Conservation (phyloP, 768 basidiomycete species). For the Candolleomyces eurysporus region DNA sequence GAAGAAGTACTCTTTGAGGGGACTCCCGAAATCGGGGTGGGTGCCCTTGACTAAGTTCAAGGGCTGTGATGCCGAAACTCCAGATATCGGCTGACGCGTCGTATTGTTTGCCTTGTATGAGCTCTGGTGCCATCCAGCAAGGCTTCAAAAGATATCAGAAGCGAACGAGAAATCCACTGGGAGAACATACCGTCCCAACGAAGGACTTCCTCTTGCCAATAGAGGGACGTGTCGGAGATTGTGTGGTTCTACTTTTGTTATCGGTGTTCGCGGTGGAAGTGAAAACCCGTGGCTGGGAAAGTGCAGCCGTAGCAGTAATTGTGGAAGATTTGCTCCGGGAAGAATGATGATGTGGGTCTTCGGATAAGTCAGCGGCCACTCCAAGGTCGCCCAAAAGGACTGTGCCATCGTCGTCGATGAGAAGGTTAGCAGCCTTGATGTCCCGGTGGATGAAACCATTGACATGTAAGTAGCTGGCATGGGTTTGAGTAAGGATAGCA, state of each 20-base stretch:
- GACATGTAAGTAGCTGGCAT: constrained; percentile 72
- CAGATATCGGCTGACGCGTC: constrained; percentile 91
- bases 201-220: constrained; percentile 87
- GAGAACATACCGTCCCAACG: constrained; percentile 74
- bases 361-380: constrained; percentile 80
- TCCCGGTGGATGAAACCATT: constrained; percentile 94
- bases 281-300: constrained; percentile 24
- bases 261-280: constrained; percentile 34
- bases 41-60: constrained; percentile 84
- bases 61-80: constrained; percentile 94
- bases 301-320: constrained; percentile 28
- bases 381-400: constrained; percentile 92
- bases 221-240: constrained; percentile 33
- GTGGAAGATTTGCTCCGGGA: constrained; percentile 24
- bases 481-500: background rate
- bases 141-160: constrained; percentile 43
- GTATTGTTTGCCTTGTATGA: constrained; percentile 81
- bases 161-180: background rate
- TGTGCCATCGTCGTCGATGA: constrained; percentile 88
- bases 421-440: constrained; percentile 90
- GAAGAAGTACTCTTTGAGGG: constrained; percentile 69
- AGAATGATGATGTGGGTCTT: constrained; percentile 49
- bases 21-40: constrained; percentile 82
- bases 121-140: constrained; percentile 97
- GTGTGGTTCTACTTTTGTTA: constrained; percentile 9